A percentile compares a stretch with the other conserved stretches of the same genome.
Evolutionary conservation across 139 green algal genomes (phyloP).

Genomic region (Picochlorum sp.): DNA sequence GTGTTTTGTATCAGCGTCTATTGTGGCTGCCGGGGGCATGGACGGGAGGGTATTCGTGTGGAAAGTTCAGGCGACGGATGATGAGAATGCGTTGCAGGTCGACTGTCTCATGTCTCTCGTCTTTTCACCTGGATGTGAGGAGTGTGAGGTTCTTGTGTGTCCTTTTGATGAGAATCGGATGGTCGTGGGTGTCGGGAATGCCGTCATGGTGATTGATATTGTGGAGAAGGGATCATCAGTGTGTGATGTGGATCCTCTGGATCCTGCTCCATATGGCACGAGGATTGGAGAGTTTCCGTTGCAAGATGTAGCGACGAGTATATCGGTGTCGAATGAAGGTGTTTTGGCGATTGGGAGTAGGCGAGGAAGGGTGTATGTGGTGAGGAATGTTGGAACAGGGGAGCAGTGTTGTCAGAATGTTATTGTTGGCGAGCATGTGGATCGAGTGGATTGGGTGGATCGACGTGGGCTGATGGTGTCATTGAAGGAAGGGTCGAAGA

Average conservation of each 20-base stretch:
- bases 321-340: not conserved
- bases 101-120: constrained; percentile 23
- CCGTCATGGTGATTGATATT: constrained; percentile 8
- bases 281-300: constrained; percentile 6
- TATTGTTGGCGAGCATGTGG: too few relatives aligned
- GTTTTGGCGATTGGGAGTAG: constrained; percentile 7
- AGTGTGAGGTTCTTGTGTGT: not conserved
- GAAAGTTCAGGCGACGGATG: constrained; percentile 28
- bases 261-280: not conserved
- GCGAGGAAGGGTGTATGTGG: constrained; percentile 9
- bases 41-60: constrained; percentile 46
- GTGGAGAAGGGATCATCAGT: not conserved
- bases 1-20: constrained; percentile 18
- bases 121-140: constrained; percentile 7
- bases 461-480: not conserved
- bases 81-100: constrained; percentile 18
- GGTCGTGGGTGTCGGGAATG: constrained; percentile 7
- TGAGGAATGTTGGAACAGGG: not conserved
- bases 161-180: not conserved
- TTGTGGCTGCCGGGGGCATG: constrained; percentile 36
- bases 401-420: too few relatives aligned
- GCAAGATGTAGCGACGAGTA: constrained; percentile 6
- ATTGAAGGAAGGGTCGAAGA: not conserved
- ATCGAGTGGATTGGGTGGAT: not conserved
- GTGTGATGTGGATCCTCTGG: constrained; percentile 9